A percentile compares a stretch with the other conserved stretches of the same genome.
Evolutionary conservation across 2,329 filamentous ascomycete genomes (phyloP).

Genomic region (Trichoderma sp.): DNA sequence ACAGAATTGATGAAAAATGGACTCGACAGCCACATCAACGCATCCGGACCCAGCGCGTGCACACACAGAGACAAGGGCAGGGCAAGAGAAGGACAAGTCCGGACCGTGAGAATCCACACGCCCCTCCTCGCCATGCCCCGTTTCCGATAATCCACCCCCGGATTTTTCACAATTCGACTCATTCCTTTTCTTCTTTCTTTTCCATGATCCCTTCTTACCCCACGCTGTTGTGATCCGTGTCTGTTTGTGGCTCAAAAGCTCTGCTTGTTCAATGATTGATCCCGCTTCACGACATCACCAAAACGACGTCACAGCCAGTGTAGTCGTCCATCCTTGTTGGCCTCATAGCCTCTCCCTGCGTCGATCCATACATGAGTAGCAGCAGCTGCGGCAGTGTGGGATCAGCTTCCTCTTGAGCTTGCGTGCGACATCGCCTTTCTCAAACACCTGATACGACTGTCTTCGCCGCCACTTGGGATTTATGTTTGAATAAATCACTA

Average conservation of each 20-base stretch:
- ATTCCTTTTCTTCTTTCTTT: constrained; percentile 16
- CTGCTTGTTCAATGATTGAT: constrained; percentile 8
- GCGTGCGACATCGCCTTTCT: not conserved
- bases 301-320: not conserved
- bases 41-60: not conserved
- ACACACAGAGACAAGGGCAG: constrained; percentile 2
- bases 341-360: not conserved
- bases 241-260: constrained; percentile 4
- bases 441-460: not conserved
- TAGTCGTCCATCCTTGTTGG: not conserved
- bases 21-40: not conserved
- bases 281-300: not conserved
- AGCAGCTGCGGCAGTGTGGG: not conserved
- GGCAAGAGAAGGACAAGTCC: not conserved
- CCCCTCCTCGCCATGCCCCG: constrained; percentile 12
- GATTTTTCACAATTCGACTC: constrained; percentile 20
- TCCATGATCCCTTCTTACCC: constrained; percentile 16
- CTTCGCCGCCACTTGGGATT: not conserved
- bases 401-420: not conserved
- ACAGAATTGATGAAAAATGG: not conserved
- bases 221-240: constrained; percentile 7
- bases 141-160: constrained; percentile 21
- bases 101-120: constrained; percentile 16
- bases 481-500: not conserved
- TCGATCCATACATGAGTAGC: constrained; percentile 4